A percentile compares a stretch with the other conserved stretches of the same genome.
These are phyloP conservation scores for Artemisia tridentata DNA, from an alignment of 129 eudicot species.

Conservation along the genomic window DNA sequence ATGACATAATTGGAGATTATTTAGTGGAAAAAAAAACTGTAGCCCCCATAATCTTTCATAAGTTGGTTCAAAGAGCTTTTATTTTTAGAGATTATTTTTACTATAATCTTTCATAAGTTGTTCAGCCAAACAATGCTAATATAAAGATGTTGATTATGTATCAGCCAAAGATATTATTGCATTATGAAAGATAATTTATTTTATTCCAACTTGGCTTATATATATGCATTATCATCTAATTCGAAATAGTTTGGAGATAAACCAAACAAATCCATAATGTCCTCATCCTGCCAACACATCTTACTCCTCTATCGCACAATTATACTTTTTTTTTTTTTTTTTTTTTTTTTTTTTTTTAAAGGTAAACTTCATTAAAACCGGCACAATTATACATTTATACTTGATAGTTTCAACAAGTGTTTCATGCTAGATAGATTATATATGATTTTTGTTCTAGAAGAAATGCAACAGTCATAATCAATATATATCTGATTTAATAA, in stretches of 20 bases:
- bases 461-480: not conserved
- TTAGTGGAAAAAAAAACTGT: too few species aligned
- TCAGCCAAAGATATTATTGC: not conserved
- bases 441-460: not conserved
- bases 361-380: too few species aligned
- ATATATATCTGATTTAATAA: not conserved
- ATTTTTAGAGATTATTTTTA: too few species aligned
- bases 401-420: not conserved
- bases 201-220: conserved; percentile 14
- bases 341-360: too few species aligned
- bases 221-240: not conserved
- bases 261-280: conserved; percentile 25
- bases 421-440: not conserved
- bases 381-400: not conserved
- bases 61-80: too few species aligned
- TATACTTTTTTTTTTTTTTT: too few species aligned
- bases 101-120: too few species aligned
- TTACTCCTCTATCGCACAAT: conserved; percentile 4
- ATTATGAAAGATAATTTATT: conserved; percentile 11
- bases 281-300: conserved; percentile 30
- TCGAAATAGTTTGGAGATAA: not conserved
- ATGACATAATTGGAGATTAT: too few species aligned
- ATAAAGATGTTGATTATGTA: too few species aligned
- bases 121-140: too few species aligned
- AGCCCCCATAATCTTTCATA: too few species aligned